Evolutionary conservation across 2,329 filamentous ascomycete genomes (phyloP).

Genomic region (Aspergillus phoenicis): DNA sequence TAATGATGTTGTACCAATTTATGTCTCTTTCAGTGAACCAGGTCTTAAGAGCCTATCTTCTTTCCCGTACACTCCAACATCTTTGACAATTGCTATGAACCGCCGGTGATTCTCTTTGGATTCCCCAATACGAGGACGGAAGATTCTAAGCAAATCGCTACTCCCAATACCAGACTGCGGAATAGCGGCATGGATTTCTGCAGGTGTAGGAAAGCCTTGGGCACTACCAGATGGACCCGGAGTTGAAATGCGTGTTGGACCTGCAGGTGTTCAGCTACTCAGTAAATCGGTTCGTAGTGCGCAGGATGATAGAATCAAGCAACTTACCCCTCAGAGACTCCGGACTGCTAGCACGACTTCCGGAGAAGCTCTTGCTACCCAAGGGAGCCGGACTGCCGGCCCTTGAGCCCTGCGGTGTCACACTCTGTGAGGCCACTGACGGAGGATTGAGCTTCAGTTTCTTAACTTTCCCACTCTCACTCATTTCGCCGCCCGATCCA

Average conservation of each 20-base stretch:
- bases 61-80: slow-evolving; percentile 47
- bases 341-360: slow-evolving; percentile 46
- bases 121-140: slow-evolving; percentile 46
- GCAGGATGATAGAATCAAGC: background rate
- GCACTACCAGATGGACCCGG: slow-evolving; percentile 27
- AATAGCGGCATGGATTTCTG: slow-evolving; percentile 52
- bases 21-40: slow-evolving; percentile 36
- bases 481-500: slow-evolving; percentile 50
- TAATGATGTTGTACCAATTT: slow-evolving; percentile 6
- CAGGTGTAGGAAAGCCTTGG: slow-evolving; percentile 46
- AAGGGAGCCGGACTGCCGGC: slow-evolving; percentile 49
- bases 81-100: slow-evolving; percentile 50
- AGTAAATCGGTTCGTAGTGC: background rate
- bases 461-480: slow-evolving; percentile 48
- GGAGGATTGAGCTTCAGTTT: slow-evolving; percentile 54
- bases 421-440: slow-evolving; percentile 37
- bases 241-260: slow-evolving; percentile 35
- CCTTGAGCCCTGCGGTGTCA: slow-evolving; percentile 53
- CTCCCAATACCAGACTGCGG: slow-evolving; percentile 49
- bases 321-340: slow-evolving; percentile 35
- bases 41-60: slow-evolving; percentile 46
- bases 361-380: slow-evolving; percentile 29
- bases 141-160: slow-evolving; percentile 47
- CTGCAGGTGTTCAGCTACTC: slow-evolving; percentile 14
- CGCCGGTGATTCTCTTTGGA: slow-evolving; percentile 44